phyloP scores from a whole-genome alignment of 441 rosid genomes.

The Metrosideros polymorpha region DNA sequence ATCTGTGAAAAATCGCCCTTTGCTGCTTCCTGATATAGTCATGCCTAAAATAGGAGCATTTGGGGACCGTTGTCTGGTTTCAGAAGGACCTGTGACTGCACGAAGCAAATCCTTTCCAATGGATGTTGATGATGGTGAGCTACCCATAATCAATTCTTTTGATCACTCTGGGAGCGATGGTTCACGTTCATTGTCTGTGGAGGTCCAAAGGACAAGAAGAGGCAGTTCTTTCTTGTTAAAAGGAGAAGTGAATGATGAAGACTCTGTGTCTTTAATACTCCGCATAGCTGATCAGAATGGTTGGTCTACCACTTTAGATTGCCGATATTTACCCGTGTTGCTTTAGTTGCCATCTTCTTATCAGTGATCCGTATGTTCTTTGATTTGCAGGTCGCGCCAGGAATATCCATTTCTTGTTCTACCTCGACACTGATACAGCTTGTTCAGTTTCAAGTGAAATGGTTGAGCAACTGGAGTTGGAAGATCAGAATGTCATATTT shows the following conservation, averaged over 20 bases:
- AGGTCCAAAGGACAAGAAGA: constrained; percentile 41
- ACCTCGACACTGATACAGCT: constrained; percentile 54
- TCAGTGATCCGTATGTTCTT: neutral
- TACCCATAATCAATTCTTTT: constrained; percentile 35
- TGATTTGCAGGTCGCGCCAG: constrained; percentile 39
- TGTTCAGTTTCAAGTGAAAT: constrained; percentile 56
- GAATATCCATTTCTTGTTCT: constrained; percentile 58
- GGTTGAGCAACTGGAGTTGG: constrained; percentile 65
- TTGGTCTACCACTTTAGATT: constrained; percentile 8
- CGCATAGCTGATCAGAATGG: constrained; percentile 52
- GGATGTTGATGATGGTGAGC: constrained; percentile 41
- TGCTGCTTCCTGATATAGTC: constrained; percentile 52
- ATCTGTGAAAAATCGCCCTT: constrained; percentile 31
- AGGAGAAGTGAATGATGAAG: constrained; percentile 57
- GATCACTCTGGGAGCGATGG: constrained; percentile 17
- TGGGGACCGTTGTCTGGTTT: constrained; percentile 68
- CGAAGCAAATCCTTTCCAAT: constrained; percentile 23
- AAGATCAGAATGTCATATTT: constrained; percentile 42
- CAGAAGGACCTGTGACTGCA: constrained; percentile 48
- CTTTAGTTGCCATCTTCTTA: neutral
- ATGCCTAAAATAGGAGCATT: constrained; percentile 54
- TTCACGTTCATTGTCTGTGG: constrained; percentile 20
- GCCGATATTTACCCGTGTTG: neutral
- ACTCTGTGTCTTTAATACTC: constrained; percentile 52
- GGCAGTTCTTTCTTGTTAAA: constrained; percentile 47